These are phyloP conservation scores for Zasmidium cellare DNA, from an alignment of 2,329 filamentous ascomycete species.

Conservation along the genomic window DNA sequence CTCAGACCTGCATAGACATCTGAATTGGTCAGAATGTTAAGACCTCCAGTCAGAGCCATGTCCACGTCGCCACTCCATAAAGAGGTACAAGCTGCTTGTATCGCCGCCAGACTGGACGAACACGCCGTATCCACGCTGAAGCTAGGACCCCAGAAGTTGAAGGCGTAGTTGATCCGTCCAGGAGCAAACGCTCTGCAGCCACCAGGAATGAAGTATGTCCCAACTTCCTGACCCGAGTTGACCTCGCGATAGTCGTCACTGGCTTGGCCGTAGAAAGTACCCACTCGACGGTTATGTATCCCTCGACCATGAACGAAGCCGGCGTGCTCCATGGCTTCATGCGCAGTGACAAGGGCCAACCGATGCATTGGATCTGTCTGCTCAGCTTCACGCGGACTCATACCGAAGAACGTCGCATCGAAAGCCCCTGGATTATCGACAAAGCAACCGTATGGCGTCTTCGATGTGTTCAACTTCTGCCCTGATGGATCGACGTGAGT, in stretches of 20 bases:
- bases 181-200: constrained; percentile 30
- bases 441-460: constrained; percentile 38
- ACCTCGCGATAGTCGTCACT: constrained; percentile 36
- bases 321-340: constrained; percentile 21
- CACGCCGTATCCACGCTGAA: constrained; percentile 34
- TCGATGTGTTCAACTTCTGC: constrained; percentile 21
- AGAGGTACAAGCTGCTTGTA: constrained; percentile 11
- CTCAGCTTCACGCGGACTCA: constrained; percentile 32
- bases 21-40: constrained; percentile 31
- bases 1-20: constrained; percentile 27
- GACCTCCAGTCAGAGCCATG: constrained; percentile 31
- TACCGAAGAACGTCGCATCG: constrained; percentile 43
- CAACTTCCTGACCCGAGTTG: constrained; percentile 28
- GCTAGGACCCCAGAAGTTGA: constrained; percentile 16
- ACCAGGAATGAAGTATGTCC: constrained; percentile 28
- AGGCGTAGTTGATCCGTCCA: constrained; percentile 22
- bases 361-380: constrained; percentile 14
- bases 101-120: constrained; percentile 27
- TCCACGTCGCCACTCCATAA: constrained; percentile 31
- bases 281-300: constrained; percentile 35
- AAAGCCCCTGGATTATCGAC: constrained; percentile 41
- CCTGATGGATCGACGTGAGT: constrained; percentile 18
- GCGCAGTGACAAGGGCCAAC: constrained; percentile 14
- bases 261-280: constrained; percentile 36
- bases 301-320: constrained; percentile 7